These are phyloP conservation scores for Hypoxylon rubiginosum DNA, from an alignment of 2,329 filamentous ascomycete genomes.

Conservation along the genomic window DNA sequence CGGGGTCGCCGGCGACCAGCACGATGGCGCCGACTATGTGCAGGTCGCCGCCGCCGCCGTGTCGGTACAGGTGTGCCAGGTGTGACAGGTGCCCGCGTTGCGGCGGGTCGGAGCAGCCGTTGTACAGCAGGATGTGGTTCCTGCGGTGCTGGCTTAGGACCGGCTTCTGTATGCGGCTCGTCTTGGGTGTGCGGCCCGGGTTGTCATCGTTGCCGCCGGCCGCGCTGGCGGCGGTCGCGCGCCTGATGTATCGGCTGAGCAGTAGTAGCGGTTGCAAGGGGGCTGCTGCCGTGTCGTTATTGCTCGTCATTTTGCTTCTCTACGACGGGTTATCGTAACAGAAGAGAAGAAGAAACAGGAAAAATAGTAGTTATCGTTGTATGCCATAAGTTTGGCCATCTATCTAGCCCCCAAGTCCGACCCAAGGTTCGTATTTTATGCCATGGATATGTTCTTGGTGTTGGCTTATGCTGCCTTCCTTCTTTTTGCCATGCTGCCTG, in stretches of 20 bases:
- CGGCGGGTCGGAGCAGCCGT: constrained; percentile 57
- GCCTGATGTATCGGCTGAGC: background rate
- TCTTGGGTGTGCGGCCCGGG: background rate
- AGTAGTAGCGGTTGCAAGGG: too few species aligned
- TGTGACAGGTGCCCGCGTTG: constrained; percentile 54
- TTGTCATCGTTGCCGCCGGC: background rate
- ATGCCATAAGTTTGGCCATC: background rate
- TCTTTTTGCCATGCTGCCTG: constrained; percentile 12
- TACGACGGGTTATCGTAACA: too few species aligned
- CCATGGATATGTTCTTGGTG: constrained; percentile 21
- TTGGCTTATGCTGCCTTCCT: constrained; percentile 2
- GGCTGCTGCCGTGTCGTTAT: background rate
- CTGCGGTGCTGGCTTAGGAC: constrained; percentile 15
- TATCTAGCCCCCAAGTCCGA: constrained; percentile 8
- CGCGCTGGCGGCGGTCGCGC: background rate
- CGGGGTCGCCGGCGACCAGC: constrained; percentile 47
- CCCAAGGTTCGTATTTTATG: constrained; percentile 27
- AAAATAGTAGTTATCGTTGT: background rate
- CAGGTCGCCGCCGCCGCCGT: constrained; percentile 49
- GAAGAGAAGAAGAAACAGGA: background rate
- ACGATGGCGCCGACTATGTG: constrained; percentile 52
- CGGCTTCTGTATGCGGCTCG: background rate
- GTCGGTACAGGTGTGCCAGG: constrained; percentile 48
- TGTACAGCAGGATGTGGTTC: constrained; percentile 52
- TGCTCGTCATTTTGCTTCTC: background rate